phyloP scores from a whole-genome alignment of 768 basidiomycete genomes.

The Gloeophyllum trabeum region DNA sequence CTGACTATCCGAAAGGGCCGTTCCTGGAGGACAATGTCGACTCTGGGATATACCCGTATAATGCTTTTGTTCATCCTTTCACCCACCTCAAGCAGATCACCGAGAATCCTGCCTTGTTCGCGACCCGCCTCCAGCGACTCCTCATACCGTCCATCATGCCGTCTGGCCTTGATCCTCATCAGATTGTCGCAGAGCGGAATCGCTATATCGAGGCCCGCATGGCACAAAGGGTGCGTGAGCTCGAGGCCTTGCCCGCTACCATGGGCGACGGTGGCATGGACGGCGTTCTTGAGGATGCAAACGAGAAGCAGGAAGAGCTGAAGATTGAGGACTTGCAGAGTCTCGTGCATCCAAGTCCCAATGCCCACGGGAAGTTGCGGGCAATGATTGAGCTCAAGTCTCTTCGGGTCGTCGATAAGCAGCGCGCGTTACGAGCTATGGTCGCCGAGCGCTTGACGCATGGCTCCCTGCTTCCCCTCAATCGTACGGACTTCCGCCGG shows the following conservation, averaged over 20 bases:
- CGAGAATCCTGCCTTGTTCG: conserved; percentile 48
- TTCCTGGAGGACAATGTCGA: conserved; percentile 71
- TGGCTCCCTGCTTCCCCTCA: conserved; percentile 80
- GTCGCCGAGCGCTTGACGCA: conserved; percentile 83
- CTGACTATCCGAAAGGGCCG: conserved; percentile 60
- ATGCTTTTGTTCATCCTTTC: conserved; percentile 80
- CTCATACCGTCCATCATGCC: conserved; percentile 89
- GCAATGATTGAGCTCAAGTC: conserved; percentile 91
- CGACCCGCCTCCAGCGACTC: conserved; percentile 67
- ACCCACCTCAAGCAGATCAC: conserved; percentile 60
- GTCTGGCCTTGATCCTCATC: conserved; percentile 82
- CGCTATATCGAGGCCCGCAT: conserved; percentile 85
- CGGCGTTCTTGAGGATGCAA: conserved; percentile 26
- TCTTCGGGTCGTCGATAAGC: conserved; percentile 82
- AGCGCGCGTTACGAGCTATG: conserved; percentile 74
- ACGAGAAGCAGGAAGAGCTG: conserved; percentile 24
- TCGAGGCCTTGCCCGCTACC: conserved; percentile 69
- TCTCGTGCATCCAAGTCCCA: conserved; percentile 42
- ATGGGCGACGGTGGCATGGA: conserved; percentile 70
- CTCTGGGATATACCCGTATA: conserved; percentile 86
- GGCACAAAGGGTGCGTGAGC: conserved; percentile 79
- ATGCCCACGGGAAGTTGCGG: conserved; percentile 71
- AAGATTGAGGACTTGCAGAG: conserved; percentile 20
- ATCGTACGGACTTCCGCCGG: conserved; percentile 85
- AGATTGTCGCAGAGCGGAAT: conserved; percentile 85